Base-by-base conservation (phyloP, 306 rosid species). In the Spatholobus suberectus region DNA sequence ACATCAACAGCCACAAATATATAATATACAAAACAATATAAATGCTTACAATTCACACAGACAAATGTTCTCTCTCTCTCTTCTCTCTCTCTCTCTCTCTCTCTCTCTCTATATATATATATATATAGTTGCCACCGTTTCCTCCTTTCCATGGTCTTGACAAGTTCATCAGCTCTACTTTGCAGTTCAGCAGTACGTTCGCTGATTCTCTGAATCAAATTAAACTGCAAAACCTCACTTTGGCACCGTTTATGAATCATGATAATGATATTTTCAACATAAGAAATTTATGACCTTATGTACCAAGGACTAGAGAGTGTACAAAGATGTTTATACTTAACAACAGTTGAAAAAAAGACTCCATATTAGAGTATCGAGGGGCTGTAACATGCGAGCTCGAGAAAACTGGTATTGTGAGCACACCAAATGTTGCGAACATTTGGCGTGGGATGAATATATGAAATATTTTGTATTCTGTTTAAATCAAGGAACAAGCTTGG, bases 71-170 rank as follows among this genome's bases (percentile, higher is more conserved):
- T n/a, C n/a, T n/a, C n/a, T n/a, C n/a, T n/a, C n/a, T n/a, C n/a
- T n/a, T n/a, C n/a, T n/a, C n/a, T n/a, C n/a, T n/a, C n/a, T n/a
- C n/a, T n/a, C n/a, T n/a, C n/a, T n/a, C n/a, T n/a, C n/a, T n/a
- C n/a, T n/a, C n/a, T n/a, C n/a, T n/a, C n/a, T n/a, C n/a, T n/a
- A n/a, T n/a, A n/a, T n/a, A n/a, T n/a, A n/a, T n/a, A n/a, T n/a
- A n/a, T n/a, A n/a, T n/a, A n/a, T 78, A 93, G 90, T 18, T 96
- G 97, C 99, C 99, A 96, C 99, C 99, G 93, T 88, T 93, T 96
- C 84, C 98, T 86, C 62, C 84, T 88, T 85, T 96, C 98, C 90
- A 96, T 78, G 49, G 91, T 91, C 90, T 91, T 96, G 58, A 90
- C 99, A 73, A 96, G 99, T 79, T 96, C 99, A 49, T 96, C 98